A percentile compares a stretch with the other conserved stretches of the same genome.
phyloP scores from a whole-genome alignment of 2,329 filamentous ascomycete genomes.

The Ophiosphaerella narmari region DNA sequence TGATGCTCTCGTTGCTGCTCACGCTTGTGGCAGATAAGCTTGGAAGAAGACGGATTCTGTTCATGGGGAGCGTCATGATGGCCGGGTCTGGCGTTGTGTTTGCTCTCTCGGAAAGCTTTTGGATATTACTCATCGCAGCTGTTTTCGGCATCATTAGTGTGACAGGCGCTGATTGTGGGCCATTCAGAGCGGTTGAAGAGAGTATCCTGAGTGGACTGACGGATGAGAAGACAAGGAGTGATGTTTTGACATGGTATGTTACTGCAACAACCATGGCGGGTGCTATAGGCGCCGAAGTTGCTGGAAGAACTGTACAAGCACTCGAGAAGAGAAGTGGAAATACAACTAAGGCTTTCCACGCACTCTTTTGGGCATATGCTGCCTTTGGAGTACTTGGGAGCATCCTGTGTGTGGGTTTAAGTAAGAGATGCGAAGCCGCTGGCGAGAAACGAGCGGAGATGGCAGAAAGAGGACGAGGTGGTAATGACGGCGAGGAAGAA shows the following conservation, averaged over 20 bases:
- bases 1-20: slow-evolving; percentile 41
- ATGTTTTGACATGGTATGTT: slow-evolving; percentile 48
- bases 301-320: slow-evolving; percentile 49
- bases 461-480: slow-evolving; percentile 23
- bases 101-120: slow-evolving; percentile 44
- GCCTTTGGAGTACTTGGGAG: slow-evolving; percentile 48
- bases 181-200: slow-evolving; percentile 44
- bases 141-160: slow-evolving; percentile 47
- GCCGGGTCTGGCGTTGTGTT: slow-evolving; percentile 42
- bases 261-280: slow-evolving; percentile 44
- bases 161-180: slow-evolving; percentile 41
- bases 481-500: slow-evolving; percentile 32
- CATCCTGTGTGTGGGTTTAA: slow-evolving; percentile 46
- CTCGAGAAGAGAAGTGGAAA: slow-evolving; percentile 45
- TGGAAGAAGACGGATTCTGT: slow-evolving; percentile 41
- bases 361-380: slow-evolving; percentile 52
- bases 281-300: slow-evolving; percentile 40
- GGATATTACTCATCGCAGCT: slow-evolving; percentile 43
- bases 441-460: slow-evolving; percentile 34
- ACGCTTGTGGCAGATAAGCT: slow-evolving; percentile 47
- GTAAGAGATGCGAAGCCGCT: slow-evolving; percentile 47
- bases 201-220: slow-evolving; percentile 45
- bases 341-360: slow-evolving; percentile 44
- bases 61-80: slow-evolving; percentile 46
- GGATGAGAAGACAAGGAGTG: slow-evolving; percentile 39